Percentiles rank a stretch among this genome's conserved stretches.
Conservation (phyloP, 1,139 yeast species). For the Arxiozyma slooffiae region DNA sequence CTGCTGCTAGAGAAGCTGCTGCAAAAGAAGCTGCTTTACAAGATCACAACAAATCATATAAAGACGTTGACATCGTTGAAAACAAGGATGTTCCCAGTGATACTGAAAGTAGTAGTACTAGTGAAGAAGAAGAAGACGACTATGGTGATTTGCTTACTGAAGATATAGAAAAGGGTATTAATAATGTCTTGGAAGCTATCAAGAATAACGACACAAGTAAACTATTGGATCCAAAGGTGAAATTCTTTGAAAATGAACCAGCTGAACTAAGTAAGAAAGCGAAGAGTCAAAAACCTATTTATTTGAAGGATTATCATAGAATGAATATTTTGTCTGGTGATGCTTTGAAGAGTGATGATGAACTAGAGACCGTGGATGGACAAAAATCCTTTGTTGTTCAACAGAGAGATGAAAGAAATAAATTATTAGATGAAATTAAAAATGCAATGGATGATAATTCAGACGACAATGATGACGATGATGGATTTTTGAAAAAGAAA, state of each 20-base stretch:
- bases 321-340: conserved; percentile 60
- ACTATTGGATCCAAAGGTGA: conserved; percentile 54
- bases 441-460: conserved; percentile 43
- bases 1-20: conserved; percentile 21
- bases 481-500: conserved; percentile 50
- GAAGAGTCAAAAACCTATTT: conserved; percentile 64
- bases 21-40: conserved; percentile 3
- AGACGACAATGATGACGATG: conserved; percentile 40
- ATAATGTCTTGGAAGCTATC: conserved; percentile 60
- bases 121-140: conserved; percentile 95
- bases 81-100: conserved; percentile 13
- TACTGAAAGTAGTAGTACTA: conserved; percentile 26
- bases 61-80: conserved; percentile 21
- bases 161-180: conserved; percentile 73
- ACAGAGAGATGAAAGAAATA: conserved; percentile 64
- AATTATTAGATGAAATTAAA: conserved; percentile 66
- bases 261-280: conserved; percentile 9
- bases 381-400: conserved; percentile 61
- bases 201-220: conserved; percentile 50
- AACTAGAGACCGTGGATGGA: conserved; percentile 43
- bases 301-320: conserved; percentile 87
- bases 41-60: conserved; percentile 15
- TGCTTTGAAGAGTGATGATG: conserved; percentile 44
- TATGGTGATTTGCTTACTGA: conserved; percentile 80
- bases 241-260: conserved; percentile 54